Evolutionary conservation across 805 yeast species (phyloP), one percentile per base, ranked within the genome.

Genomic region (Cyberlindnera xishuangbannaensis): DNA sequence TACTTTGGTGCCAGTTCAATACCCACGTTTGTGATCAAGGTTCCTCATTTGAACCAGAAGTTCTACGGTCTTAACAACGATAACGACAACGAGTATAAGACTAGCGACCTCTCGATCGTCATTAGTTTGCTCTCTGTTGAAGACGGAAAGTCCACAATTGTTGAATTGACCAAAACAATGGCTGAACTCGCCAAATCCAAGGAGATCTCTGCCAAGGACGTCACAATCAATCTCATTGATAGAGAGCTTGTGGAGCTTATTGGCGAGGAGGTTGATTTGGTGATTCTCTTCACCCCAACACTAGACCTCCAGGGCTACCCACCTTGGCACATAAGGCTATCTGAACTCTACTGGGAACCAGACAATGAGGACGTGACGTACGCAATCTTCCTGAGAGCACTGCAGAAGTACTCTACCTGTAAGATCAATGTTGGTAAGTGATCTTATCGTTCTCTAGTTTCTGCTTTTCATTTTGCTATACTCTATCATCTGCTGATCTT

Each of bases 281-380:
- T 92, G 30, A 65, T 92, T 19, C 62, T 83, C 33, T 92, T 90
- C 56, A 86, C 86, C 15, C 95, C 97, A n/a, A 67, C 69, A 10
- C 65, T 92, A 43, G 95, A 87, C 55, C 69, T 92, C 31, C 95
- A 87, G 58, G 97, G 95, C 13, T 92, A 79, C 57, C 97, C 97
- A 15, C 98, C 98, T 18, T 92, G 98, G 98, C 97, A 90, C 53
- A 75, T 86, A 22, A 73, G 98, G 42, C 70, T 94, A 33, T 74
- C 87, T 6, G 98, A 92, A 54, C 76, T 92, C 51, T 88, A 79
- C 60, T 83, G 94, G 84, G 90, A 86, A 52, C 81, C 82, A 3
- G 95, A 85, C 56, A 87, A 87, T 56, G 76, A 70, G 39, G 76
- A 71, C 35, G 95, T 86, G 29, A 72, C 76, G 23, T 88, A 88